Conservation (phyloP, 2,329 filamentous ascomycete genomes). For the Scedosporium apiospermum region DNA sequence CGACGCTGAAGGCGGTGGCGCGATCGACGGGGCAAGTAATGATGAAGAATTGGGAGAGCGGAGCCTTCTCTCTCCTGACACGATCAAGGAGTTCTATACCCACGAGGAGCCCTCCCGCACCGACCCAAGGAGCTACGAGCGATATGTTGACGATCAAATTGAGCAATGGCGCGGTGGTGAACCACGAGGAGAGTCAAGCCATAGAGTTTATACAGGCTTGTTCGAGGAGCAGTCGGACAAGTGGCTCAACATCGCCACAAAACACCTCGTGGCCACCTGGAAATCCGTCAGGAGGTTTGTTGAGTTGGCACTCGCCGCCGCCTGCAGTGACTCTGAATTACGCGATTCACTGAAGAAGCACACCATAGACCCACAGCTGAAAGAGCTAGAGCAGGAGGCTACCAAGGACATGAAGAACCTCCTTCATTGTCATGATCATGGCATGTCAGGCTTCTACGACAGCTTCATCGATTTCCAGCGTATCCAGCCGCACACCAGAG, state of each 20-base stretch:
- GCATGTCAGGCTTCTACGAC: not conserved
- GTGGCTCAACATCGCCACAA: not conserved
- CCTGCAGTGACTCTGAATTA: not conserved
- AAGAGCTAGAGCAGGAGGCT: not conserved
- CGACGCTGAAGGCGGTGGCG: not conserved
- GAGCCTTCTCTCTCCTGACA: not conserved
- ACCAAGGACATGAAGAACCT: not conserved
- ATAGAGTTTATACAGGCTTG: not conserved
- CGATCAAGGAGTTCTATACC: not conserved
- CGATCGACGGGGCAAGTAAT: not conserved
- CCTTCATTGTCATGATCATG: not conserved
- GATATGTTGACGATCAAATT: not conserved
- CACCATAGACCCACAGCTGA: not conserved
- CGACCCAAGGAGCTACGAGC: not conserved
- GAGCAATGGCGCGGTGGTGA: not conserved
- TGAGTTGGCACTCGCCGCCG: not conserved
- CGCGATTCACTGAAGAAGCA: not conserved
- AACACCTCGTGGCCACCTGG: not conserved
- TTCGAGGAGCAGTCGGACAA: not conserved
- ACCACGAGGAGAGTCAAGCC: not conserved
- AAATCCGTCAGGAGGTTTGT: not conserved
- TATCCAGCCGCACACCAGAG: not conserved
- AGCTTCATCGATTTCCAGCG: not conserved
- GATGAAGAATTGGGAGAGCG: too few relatives aligned
- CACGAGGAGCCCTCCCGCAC: not conserved